These are phyloP conservation scores for Pharus latifolius DNA, from an alignment of 176 grass and related monocot genomes.

Conservation along the genomic window DNA sequence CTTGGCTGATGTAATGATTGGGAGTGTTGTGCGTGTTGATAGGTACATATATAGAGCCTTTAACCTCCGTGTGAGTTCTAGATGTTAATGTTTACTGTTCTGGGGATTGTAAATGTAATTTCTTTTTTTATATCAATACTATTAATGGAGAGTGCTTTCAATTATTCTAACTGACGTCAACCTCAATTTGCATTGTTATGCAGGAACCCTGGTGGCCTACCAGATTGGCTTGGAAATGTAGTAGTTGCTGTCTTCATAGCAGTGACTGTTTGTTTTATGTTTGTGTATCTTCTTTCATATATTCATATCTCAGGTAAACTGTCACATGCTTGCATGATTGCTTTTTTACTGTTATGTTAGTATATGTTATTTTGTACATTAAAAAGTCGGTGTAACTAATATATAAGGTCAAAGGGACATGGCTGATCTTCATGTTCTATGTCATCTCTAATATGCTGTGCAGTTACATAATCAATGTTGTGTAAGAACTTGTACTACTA, in stretches of 20 bases:
- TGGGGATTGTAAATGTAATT: neutral
- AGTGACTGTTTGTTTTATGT: conserved; percentile 46
- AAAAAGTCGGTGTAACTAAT: neutral
- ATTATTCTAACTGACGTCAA: conserved; percentile 10
- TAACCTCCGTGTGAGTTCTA: neutral
- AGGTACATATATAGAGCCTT: conserved; percentile 43
- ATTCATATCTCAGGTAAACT: conserved; percentile 83
- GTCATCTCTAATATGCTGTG: neutral
- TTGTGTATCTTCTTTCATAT: conserved; percentile 96
- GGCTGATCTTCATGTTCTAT: neutral
- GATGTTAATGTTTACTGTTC: neutral
- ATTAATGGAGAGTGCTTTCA: neutral
- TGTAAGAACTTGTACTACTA: neutral
- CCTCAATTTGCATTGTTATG: conserved; percentile 25
- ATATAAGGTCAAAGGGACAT: neutral
- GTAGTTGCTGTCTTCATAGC: conserved; percentile 58
- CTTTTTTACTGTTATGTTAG: neutral
- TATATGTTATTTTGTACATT: neutral
- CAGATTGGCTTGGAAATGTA: conserved; percentile 76
- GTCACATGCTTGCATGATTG: conserved; percentile 8
- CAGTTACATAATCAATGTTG: neutral
- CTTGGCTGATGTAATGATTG: conserved; percentile 62
- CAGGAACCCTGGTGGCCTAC: conserved; percentile 80
- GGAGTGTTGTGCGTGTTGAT: conserved; percentile 60
- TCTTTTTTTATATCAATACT: neutral